These are phyloP conservation scores for Capronia coronata DNA, from an alignment of 2,329 filamentous ascomycete species.

Conservation along the genomic window DNA sequence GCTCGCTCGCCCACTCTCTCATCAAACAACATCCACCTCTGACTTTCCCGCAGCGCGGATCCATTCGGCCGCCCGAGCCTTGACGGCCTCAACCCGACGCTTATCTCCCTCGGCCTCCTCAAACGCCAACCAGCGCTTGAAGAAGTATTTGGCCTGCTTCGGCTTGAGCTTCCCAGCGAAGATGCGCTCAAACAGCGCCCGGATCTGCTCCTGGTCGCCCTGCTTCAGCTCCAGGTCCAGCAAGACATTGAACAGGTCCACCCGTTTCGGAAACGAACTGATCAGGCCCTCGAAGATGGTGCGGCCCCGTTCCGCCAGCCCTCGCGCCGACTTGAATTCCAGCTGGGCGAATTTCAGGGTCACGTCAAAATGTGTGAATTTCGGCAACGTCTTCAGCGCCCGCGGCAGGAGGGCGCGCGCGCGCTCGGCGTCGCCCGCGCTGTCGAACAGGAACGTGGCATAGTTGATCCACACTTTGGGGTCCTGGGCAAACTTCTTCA, in stretches of 20 bases:
- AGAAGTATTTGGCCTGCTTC: constrained; percentile 77
- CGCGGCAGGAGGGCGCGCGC: constrained; percentile 72
- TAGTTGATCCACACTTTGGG: constrained; percentile 90
- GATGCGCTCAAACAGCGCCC: constrained; percentile 77
- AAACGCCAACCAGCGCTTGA: constrained; percentile 86
- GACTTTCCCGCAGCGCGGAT: constrained; percentile 5
- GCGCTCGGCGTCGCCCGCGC: constrained; percentile 60
- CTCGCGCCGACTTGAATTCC: constrained; percentile 77
- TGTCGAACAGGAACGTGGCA: constrained; percentile 82
- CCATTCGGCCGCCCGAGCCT: constrained; percentile 53
- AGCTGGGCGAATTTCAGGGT: constrained; percentile 85
- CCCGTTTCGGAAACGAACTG: constrained; percentile 76
- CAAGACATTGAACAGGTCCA: constrained; percentile 89
- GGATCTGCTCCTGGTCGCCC: constrained; percentile 57
- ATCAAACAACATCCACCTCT: background rate
- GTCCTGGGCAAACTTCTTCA: constrained; percentile 78
- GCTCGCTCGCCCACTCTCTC: too few species aligned
- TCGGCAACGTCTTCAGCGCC: constrained; percentile 74
- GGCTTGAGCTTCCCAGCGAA: constrained; percentile 61
- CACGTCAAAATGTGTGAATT: constrained; percentile 62
- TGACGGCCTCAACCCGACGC: constrained; percentile 64
- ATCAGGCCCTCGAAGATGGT: constrained; percentile 91
- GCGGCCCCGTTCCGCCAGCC: constrained; percentile 81
- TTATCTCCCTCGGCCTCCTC: constrained; percentile 64
- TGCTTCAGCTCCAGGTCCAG: constrained; percentile 71